Conservation (phyloP, 805 yeast genomes). For the Metschnikowia drakensbergensis region DNA sequence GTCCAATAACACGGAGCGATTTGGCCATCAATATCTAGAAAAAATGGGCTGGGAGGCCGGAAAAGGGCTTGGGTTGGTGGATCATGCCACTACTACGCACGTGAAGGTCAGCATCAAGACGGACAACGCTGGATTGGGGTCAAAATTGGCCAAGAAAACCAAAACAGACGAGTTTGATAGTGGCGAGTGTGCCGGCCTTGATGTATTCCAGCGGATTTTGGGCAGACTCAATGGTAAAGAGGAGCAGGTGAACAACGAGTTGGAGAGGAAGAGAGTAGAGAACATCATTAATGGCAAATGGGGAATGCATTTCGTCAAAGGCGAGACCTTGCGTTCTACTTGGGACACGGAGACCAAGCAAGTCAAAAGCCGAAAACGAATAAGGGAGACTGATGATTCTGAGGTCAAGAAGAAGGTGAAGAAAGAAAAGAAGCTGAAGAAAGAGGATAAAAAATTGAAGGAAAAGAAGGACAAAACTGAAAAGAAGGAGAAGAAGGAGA, state of each 20-base stretch:
- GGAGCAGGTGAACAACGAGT: constrained; percentile 56
- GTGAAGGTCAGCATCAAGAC: constrained; percentile 79
- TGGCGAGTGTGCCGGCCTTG: constrained; percentile 87
- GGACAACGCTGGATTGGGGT: constrained; percentile 86
- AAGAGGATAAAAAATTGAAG: constrained; percentile 6
- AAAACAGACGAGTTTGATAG: constrained; percentile 67
- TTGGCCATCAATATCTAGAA: constrained; percentile 82
- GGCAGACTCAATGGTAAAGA: constrained; percentile 89
- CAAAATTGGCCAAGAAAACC: constrained; percentile 56
- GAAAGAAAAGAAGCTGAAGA: constrained; percentile 1
- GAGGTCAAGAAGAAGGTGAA: constrained; percentile 20
- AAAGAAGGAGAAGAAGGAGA: constrained; percentile 29
- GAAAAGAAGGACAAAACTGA: constrained; percentile 25
- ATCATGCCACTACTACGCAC: constrained; percentile 69
- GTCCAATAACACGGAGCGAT: constrained; percentile 80
- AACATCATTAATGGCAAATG: constrained; percentile 77
- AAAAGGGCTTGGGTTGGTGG: constrained; percentile 71
- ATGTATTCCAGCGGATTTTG: constrained; percentile 84
- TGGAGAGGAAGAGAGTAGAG: constrained; percentile 65
- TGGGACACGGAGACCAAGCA: constrained; percentile 60
- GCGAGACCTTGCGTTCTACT: constrained; percentile 78
- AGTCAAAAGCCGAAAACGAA: constrained; percentile 14
- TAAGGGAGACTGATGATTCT: constrained; percentile 18
- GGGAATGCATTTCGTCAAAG: constrained; percentile 85
- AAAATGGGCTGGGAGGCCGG: constrained; percentile 94